These are phyloP conservation scores for Crepidotus variabilis DNA, from an alignment of 768 basidiomycete genomes.

Conservation along the genomic window DNA sequence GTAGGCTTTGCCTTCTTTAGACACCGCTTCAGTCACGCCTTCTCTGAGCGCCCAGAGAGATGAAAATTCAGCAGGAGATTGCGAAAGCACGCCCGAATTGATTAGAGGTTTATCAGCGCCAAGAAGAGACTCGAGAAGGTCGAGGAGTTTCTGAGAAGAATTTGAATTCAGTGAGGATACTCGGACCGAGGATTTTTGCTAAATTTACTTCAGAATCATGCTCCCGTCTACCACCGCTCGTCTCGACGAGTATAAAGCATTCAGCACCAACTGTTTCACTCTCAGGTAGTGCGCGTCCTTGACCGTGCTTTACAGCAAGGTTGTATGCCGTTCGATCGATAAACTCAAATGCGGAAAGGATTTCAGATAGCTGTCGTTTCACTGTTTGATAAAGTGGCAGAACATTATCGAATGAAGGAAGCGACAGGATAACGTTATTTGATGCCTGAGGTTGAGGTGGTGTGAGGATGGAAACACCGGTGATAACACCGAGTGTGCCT, in stretches of 20 bases:
- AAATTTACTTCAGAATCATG: constrained; percentile 84
- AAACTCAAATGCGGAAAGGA: constrained; percentile 96
- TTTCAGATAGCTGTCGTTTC: constrained; percentile 84
- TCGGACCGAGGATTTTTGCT: neutral
- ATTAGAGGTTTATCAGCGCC: constrained; percentile 73
- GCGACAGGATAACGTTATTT: constrained; percentile 88
- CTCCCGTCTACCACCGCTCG: constrained; percentile 86
- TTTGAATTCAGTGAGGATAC: neutral
- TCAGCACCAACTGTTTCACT: constrained; percentile 73
- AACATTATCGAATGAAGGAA: constrained; percentile 84
- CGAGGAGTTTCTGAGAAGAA: constrained; percentile 73
- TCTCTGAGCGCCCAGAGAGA: constrained; percentile 92
- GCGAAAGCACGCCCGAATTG: constrained; percentile 87
- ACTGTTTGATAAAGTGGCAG: constrained; percentile 80
- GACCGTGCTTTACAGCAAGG: constrained; percentile 78
- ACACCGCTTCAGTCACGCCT: constrained; percentile 85
- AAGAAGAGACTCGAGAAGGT: constrained; percentile 74
- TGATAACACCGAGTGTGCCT: constrained; percentile 94
- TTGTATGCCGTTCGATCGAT: constrained; percentile 87
- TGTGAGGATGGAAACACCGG: constrained; percentile 91
- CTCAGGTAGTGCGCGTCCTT: constrained; percentile 71
- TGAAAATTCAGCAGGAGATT: constrained; percentile 84
- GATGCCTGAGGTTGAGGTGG: constrained; percentile 79
- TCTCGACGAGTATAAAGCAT: constrained; percentile 93
- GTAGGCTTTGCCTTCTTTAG: constrained; percentile 92